phyloP scores from a whole-genome alignment of 2,329 filamentous ascomycete genomes.

The Penicillium sp. region DNA sequence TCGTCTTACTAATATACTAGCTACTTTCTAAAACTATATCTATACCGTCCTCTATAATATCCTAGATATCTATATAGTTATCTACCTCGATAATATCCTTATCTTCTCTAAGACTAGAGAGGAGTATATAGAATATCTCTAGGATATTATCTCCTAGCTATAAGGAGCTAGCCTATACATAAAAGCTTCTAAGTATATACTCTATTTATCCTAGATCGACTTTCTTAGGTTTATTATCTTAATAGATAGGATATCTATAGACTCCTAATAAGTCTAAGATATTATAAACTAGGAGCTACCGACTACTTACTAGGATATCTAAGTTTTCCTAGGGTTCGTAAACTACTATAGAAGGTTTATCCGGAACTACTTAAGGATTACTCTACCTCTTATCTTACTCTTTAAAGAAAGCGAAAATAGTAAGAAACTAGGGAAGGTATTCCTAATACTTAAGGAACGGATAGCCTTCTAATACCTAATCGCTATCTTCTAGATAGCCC shows the following conservation, averaged over 20 bases:
- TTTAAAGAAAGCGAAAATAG: background rate
- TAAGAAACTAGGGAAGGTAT: background rate
- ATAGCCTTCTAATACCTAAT: no score
- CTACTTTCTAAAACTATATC: no score
- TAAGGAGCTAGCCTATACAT: background rate
- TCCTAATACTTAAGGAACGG: background rate
- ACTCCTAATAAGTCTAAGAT: background rate
- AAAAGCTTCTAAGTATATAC: background rate
- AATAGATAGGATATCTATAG: background rate
- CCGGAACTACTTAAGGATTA: background rate
- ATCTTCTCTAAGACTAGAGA: background rate
- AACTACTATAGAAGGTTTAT: background rate
- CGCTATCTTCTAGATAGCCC: no score
- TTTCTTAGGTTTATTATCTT: background rate
- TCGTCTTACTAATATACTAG: no score
- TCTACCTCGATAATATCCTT: no score
- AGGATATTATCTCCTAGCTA: background rate
- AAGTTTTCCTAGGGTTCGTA: background rate
- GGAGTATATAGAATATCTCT: background rate
- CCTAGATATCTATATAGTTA: no score
- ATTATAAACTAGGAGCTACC: background rate
- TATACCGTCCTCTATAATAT: no score
- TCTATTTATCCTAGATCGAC: background rate
- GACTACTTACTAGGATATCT: background rate
- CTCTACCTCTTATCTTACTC: background rate